Percentiles rank a stretch among this genome's conserved stretches.
phyloP scores from a whole-genome alignment of 768 basidiomycete genomes.

The Tylopilus balloui region DNA sequence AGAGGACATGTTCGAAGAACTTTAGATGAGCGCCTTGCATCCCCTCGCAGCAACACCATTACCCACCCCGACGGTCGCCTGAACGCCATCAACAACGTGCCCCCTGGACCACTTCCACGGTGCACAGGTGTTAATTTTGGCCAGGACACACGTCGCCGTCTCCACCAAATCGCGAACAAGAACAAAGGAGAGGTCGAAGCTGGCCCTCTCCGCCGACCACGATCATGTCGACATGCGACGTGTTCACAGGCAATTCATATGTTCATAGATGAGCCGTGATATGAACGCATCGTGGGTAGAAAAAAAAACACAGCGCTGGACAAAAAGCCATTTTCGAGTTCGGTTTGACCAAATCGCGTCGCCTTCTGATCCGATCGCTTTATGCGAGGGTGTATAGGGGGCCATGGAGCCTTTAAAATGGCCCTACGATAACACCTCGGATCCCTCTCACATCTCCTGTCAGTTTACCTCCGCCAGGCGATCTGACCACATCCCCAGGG shows the following conservation, averaged over 20 bases:
- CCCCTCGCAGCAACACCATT: background rate
- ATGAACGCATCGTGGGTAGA: slow-evolving; percentile 24
- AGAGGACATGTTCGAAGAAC: no score
- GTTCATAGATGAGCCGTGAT: slow-evolving; percentile 23
- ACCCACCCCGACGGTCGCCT: no score
- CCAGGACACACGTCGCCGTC: background rate
- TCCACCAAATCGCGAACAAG: background rate
- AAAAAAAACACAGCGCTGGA: background rate
- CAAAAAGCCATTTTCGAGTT: slow-evolving; percentile 18
- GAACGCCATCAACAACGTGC: no score
- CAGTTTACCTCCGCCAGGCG: background rate
- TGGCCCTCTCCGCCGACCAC: background rate
- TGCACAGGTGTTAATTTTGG: no score
- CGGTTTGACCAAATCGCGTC: slow-evolving; percentile 25
- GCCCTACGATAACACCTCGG: background rate
- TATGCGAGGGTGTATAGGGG: no score
- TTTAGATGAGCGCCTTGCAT: no score
- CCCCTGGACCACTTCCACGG: no score
- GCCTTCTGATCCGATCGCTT: slow-evolving; percentile 27
- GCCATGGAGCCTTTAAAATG: background rate
- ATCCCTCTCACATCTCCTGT: background rate
- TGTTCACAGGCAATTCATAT: slow-evolving; percentile 12
- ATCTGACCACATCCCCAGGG: background rate
- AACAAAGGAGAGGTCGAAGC: background rate
- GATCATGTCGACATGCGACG: background rate